These are phyloP conservation scores for Ceratocystis papillata DNA, from an alignment of 2,329 filamentous ascomycete species.

Conservation along the genomic window DNA sequence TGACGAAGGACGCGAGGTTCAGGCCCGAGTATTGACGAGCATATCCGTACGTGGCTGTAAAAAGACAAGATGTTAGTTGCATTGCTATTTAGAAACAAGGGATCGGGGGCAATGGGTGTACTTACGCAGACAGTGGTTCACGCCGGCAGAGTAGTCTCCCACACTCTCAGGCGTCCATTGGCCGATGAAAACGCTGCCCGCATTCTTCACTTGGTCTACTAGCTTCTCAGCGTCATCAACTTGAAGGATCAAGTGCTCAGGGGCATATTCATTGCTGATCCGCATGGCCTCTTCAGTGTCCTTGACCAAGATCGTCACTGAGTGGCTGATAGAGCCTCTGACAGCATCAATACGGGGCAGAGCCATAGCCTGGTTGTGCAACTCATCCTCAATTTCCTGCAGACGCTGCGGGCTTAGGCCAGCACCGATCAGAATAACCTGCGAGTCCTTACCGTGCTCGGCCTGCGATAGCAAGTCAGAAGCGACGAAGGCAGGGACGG, in stretches of 20 bases:
- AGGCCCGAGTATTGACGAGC: slow-evolving; percentile 98
- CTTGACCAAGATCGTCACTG: slow-evolving; percentile 69
- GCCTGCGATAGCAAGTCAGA: slow-evolving; percentile 91
- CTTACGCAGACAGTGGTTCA: slow-evolving; percentile 95
- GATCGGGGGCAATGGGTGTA: slow-evolving; percentile 28
- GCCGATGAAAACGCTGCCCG: slow-evolving; percentile 90
- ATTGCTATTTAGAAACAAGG: neutral
- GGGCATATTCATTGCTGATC: slow-evolving; percentile 87
- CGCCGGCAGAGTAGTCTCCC: slow-evolving; percentile 93
- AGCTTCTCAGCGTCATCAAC: slow-evolving; percentile 63
- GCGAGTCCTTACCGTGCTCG: slow-evolving; percentile 91
- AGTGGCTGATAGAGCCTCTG: slow-evolving; percentile 79
- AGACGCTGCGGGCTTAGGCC: slow-evolving; percentile 64
- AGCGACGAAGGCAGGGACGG: slow-evolving; percentile 89
- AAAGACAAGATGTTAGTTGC: slow-evolving; percentile 26
- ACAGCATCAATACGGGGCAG: slow-evolving; percentile 90
- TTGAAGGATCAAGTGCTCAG: slow-evolving; percentile 92
- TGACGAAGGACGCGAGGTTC: slow-evolving; percentile 89
- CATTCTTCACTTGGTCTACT: slow-evolving; percentile 76
- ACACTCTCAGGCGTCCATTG: slow-evolving; percentile 96
- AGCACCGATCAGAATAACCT: slow-evolving; percentile 83
- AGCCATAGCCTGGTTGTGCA: slow-evolving; percentile 76
- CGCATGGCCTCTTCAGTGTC: slow-evolving; percentile 62
- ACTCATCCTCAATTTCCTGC: slow-evolving; percentile 76
- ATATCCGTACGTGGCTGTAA: slow-evolving; percentile 83